A percentile compares a stretch with the other conserved stretches of the same genome.
These are phyloP conservation scores for Sporisorium exsertum DNA, from an alignment of 1,284 basidiomycete genomes.

Conservation along the genomic window DNA sequence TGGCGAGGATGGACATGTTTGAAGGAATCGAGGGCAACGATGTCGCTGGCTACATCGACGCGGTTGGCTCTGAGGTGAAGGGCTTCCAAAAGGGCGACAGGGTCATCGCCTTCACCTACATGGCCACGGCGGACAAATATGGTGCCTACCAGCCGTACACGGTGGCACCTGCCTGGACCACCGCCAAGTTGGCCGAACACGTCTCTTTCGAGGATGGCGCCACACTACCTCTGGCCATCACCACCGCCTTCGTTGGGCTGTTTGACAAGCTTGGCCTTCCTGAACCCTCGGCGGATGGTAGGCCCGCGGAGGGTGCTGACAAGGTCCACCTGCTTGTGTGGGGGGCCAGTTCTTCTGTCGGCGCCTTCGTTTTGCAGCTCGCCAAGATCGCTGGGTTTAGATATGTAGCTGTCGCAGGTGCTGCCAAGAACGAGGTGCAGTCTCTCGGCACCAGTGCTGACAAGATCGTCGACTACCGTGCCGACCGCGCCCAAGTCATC, in stretches of 20 bases:
- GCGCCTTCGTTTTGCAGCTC: conserved; percentile 68
- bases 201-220: conserved; percentile 68
- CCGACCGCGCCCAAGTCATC: conserved; percentile 38
- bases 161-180: conserved; percentile 59
- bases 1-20: conserved; percentile 23
- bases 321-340: conserved; percentile 62
- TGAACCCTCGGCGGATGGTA: conserved; percentile 19
- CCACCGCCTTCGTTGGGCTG: conserved; percentile 69
- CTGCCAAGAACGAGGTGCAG: conserved; percentile 20
- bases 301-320: conserved; percentile 22
- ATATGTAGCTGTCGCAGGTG: conserved; percentile 65
- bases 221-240: conserved; percentile 67
- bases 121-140: conserved; percentile 55
- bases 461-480: conserved; percentile 49
- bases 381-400: conserved; percentile 62
- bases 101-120: conserved; percentile 61
- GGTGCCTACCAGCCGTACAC: conserved; percentile 64
- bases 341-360: conserved; percentile 68
- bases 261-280: conserved; percentile 58
- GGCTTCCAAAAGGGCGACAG: conserved; percentile 60
- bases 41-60: conserved; percentile 58
- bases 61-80: conserved; percentile 45
- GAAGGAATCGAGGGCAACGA: conserved; percentile 65
- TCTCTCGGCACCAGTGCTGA: conserved; percentile 12
- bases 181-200: conserved; percentile 45